phyloP scores from a whole-genome alignment of 2,329 filamentous ascomycete genomes.

The Cordyceps javanica region DNA sequence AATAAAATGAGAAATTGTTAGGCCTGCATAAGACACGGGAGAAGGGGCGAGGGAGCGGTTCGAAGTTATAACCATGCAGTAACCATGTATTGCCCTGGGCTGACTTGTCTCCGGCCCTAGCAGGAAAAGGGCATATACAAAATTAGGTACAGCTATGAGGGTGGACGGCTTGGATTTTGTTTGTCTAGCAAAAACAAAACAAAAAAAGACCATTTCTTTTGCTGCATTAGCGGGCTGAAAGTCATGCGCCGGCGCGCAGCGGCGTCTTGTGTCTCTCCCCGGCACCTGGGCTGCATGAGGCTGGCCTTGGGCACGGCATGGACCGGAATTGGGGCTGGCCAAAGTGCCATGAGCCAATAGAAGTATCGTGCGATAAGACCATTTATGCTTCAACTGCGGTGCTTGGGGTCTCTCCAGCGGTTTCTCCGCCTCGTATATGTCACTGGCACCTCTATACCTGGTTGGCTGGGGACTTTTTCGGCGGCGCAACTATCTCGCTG shows the following conservation, averaged over 20 bases:
- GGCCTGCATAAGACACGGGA: not conserved
- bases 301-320: not conserved
- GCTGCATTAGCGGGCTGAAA: slow-evolving; percentile 3
- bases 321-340: not conserved
- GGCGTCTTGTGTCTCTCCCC: not conserved
- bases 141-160: not conserved
- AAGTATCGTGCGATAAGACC: not conserved
- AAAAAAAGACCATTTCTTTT: not conserved
- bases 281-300: slow-evolving; percentile 6
- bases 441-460: not conserved
- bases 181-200: not conserved
- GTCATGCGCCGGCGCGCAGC: not conserved
- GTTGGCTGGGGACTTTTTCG: not conserved
- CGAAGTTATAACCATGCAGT: not conserved
- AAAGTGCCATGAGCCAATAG: not conserved
- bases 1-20: not conserved
- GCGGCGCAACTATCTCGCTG: not conserved
- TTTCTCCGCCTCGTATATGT: not conserved
- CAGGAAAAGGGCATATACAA: not conserved
- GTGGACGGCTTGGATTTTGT: not conserved
- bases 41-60: not conserved
- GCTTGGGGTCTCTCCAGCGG: not conserved
- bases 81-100: not conserved
- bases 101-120: not conserved
- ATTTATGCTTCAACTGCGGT: too few relatives aligned